These are phyloP conservation scores for Dionaea muscipula DNA, from an alignment of 179 eudicot genomes.

Conservation along the genomic window DNA sequence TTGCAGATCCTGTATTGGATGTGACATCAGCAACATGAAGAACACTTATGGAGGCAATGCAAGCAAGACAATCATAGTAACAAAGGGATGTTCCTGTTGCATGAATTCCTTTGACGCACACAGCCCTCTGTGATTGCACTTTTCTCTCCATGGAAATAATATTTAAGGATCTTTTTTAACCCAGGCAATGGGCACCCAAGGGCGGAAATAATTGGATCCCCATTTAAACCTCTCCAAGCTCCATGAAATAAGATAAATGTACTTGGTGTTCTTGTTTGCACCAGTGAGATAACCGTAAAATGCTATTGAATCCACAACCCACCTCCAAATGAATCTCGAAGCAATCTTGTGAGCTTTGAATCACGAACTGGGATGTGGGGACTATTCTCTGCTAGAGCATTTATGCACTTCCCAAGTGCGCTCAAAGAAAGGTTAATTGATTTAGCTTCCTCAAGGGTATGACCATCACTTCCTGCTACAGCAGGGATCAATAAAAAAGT, in stretches of 20 bases:
- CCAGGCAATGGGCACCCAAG: too few species aligned
- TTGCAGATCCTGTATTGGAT: slow-evolving; percentile 58
- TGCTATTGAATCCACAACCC: slow-evolving; percentile 8
- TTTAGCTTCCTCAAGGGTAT: slow-evolving; percentile 90
- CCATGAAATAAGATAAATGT: too few species aligned
- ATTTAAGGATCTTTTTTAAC: not conserved
- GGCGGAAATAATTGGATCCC: too few species aligned
- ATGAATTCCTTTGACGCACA: too few species aligned
- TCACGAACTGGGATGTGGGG: slow-evolving; percentile 92
- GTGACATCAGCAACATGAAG: slow-evolving; percentile 6
- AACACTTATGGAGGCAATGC: too few species aligned
- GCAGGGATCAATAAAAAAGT: not conserved
- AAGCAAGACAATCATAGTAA: too few species aligned
- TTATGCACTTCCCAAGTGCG: slow-evolving; percentile 88
- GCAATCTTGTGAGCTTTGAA: slow-evolving; percentile 89
- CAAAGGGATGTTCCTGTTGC: too few species aligned
- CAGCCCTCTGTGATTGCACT: too few species aligned
- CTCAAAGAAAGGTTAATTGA: slow-evolving; percentile 89
- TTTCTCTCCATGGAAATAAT: not conserved
- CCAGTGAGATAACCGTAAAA: not conserved
- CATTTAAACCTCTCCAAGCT: too few species aligned
- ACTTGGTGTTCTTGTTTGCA: too few species aligned
- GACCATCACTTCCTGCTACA: slow-evolving; percentile 79
- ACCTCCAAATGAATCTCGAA: slow-evolving; percentile 98
- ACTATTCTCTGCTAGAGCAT: slow-evolving; percentile 92